phyloP scores from a whole-genome alignment of 306 rosid genomes.

The Casuarina cunninghamiana region DNA sequence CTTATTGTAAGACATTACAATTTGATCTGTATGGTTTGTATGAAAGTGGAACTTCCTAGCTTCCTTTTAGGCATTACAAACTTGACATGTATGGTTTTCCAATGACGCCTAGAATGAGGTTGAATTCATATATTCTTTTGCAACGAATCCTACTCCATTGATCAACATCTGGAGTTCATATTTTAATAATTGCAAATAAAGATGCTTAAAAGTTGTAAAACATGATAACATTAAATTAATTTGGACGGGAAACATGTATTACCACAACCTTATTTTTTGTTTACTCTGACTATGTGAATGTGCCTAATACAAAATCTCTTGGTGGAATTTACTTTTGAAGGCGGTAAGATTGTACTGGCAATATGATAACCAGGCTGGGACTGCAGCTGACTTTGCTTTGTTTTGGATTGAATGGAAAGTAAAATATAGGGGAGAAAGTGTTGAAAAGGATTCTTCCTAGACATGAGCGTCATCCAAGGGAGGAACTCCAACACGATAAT shows the following conservation, averaged over 20 bases:
- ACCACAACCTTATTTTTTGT: not conserved
- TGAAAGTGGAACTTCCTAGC: not conserved
- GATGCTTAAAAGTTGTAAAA: slow-evolving; percentile 2
- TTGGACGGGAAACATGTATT: not conserved
- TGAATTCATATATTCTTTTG: not conserved
- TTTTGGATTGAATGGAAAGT: too few species aligned
- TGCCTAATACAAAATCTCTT: not conserved
- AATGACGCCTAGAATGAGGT: not conserved
- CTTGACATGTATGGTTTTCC: not conserved
- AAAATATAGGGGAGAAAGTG: too few species aligned
- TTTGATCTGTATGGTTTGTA: not conserved
- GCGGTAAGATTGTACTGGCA: not conserved
- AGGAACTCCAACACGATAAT: not conserved
- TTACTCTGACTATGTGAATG: not conserved
- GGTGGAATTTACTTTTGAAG: not conserved
- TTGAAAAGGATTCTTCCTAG: too few species aligned
- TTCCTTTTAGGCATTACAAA: not conserved
- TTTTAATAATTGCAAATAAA: not conserved
- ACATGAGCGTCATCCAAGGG: too few species aligned
- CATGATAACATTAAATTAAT: not conserved
- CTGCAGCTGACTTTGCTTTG: too few species aligned
- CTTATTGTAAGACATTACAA: not conserved
- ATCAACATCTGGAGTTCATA: not conserved
- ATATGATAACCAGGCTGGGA: not conserved
- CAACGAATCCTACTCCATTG: not conserved